These are phyloP conservation scores for Kickxella alabastrina DNA, from an alignment of 192 early-diverging fungal genomes.

Conservation along the genomic window DNA sequence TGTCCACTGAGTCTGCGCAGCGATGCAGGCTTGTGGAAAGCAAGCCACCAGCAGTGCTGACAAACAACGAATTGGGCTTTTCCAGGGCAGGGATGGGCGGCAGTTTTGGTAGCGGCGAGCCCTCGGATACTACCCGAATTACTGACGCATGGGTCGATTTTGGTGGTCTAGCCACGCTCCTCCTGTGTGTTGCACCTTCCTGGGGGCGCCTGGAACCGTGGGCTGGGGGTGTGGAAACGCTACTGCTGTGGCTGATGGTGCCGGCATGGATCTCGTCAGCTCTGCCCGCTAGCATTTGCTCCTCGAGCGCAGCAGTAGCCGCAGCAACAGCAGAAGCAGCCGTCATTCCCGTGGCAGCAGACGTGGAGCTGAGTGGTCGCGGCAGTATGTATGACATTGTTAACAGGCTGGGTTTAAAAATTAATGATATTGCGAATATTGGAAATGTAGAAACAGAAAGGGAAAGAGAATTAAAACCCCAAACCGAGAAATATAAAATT, in stretches of 20 bases:
- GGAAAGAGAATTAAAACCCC: too few relatives aligned
- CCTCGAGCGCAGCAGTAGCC: not conserved
- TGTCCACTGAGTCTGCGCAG: constrained; percentile 17
- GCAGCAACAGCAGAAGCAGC: not conserved
- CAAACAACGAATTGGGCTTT: constrained; percentile 2
- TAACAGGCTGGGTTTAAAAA: not conserved
- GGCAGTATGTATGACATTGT: constrained; percentile 36
- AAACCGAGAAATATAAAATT: too few relatives aligned
- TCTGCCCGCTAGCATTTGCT: constrained; percentile 12
- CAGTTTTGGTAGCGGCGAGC: constrained; percentile 19
- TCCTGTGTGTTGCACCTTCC: not conserved
- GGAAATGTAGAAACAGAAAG: too few relatives aligned
- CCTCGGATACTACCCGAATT: constrained; percentile 18
- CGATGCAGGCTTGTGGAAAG: constrained; percentile 9
- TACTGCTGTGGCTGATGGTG: constrained; percentile 18
- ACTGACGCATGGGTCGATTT: constrained; percentile 30
- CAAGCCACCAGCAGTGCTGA: constrained; percentile 4
- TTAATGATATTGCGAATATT: not conserved
- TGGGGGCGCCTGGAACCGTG: not conserved
- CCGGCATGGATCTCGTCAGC: constrained; percentile 31
- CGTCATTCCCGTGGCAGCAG: not conserved
- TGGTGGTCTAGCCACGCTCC: constrained; percentile 11
- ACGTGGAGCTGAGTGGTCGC: constrained; percentile 1
- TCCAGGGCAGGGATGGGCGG: constrained; percentile 31
- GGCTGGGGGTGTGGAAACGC: not conserved